Base-by-base conservation (phyloP, 1,284 basidiomycete species). In the Crepidotus sp. region DNA sequence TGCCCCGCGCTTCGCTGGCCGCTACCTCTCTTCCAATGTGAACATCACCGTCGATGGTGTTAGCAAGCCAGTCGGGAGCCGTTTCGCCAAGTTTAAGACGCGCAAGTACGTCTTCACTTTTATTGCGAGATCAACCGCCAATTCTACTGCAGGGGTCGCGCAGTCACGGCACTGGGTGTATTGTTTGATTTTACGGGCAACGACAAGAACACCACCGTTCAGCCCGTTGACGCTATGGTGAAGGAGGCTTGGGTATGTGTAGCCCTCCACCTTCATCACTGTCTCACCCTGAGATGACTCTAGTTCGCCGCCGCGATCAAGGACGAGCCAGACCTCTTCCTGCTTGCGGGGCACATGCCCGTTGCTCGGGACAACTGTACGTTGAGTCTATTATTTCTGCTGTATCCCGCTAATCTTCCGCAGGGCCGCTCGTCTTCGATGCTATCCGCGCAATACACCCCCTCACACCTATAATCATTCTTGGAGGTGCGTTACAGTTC, bases 11-110 rank as follows among this genome's bases (percentile, higher is more conserved):
- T 71, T 83, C 62, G 70, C 74, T 1, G 86, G 86, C 9, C 75
- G 84, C 35, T 91, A 89, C 58, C 67, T 94, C 33, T 80, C 87
- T 0, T 87, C 83, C 3, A 93, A 92, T 57, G 85, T 77, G 36
- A 89, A 92, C 61, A 89, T 93, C 55, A 91, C 86, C 0, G 57
- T 87, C 7, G 53, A 68, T 7, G 71, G 77, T 3, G 64, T 71
- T 47, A 77, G 63, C 53, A 70, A 77, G 0, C 83, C 83, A 0
- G 72, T 87, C 40, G 83, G 84, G 39, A 74, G 77, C 31, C 77
- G 80, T 6, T 88, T 72, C 54, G 64, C 68, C 6, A 92, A 88
- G 60, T 91, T 92, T 63, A 76, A 67, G 49, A 91, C 88, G 1
- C 62, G 69, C 40, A 79, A 79, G 85, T 88, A 54, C 38, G 76